phyloP scores from a whole-genome alignment of 345 rosid species.

The Rhizophora apiculata region DNA sequence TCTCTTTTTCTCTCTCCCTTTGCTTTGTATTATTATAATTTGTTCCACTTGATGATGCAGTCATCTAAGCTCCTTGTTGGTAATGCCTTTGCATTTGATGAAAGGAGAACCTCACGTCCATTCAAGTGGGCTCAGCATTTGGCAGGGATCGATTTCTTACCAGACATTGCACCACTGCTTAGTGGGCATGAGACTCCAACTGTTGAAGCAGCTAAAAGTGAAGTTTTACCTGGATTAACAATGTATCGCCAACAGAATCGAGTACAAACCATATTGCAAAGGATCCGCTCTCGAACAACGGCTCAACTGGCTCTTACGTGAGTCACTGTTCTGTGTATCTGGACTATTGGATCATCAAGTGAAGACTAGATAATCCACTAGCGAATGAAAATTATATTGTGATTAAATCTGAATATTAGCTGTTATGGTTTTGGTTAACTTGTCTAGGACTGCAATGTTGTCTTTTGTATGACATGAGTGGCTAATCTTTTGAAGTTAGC shows the following conservation, averaged over 20 bases:
- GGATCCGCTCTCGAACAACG: conserved; percentile 65
- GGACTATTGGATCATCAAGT: conserved; percentile 31
- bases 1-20: background rate
- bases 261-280: conserved; percentile 66
- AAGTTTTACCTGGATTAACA: conserved; percentile 50
- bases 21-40: conserved; percentile 17
- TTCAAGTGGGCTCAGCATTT: conserved; percentile 93
- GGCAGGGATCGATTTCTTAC: conserved; percentile 91
- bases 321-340: conserved; percentile 54
- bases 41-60: conserved; percentile 41
- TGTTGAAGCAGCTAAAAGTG: conserved; percentile 48
- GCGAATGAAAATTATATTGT: conserved; percentile 14
- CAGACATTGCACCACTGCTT: conserved; percentile 75
- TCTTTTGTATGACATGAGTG: conserved; percentile 21
- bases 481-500: conserved; percentile 1
- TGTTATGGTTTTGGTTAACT: conserved; percentile 16
- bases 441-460: conserved; percentile 20
- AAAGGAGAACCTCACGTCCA: conserved; percentile 64
- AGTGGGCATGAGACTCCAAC: conserved; percentile 38
- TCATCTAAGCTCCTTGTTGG: conserved; percentile 77
- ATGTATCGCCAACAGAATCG: conserved; percentile 66
- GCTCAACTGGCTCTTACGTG: conserved; percentile 73
- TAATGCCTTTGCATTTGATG: conserved; percentile 47
- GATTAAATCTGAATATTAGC: conserved; percentile 24
- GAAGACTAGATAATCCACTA: conserved; percentile 19